These are phyloP conservation scores for Westerdykella ornata DNA, from an alignment of 2,329 filamentous ascomycete species.

Conservation along the genomic window DNA sequence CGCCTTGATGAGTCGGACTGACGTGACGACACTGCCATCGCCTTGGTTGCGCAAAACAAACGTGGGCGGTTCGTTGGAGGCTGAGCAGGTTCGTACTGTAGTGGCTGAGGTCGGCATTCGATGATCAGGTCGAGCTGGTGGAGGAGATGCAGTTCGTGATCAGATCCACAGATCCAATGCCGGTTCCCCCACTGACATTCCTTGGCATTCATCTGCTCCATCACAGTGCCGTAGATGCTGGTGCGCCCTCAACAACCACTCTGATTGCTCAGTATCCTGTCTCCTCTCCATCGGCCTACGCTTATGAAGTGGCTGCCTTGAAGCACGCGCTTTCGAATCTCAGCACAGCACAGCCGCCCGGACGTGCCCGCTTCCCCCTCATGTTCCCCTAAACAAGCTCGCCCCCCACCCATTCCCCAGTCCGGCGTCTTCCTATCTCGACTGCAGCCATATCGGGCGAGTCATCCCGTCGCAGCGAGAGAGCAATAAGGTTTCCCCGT, in stretches of 20 bases:
- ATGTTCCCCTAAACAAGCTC: slow-evolving; percentile 4
- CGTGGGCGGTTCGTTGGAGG: slow-evolving; percentile 30
- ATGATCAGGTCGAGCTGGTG: not conserved
- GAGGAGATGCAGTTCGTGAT: not conserved
- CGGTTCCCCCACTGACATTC: not conserved
- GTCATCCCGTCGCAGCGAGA: slow-evolving; percentile 1
- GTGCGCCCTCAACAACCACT: not conserved
- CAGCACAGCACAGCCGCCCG: slow-evolving; percentile 15
- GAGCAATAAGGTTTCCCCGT: too few species aligned
- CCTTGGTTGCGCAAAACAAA: slow-evolving; percentile 18
- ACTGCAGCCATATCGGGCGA: slow-evolving; percentile 4
- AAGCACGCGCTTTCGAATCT: slow-evolving; percentile 18
- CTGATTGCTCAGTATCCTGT: too few species aligned
- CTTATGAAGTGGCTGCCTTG: slow-evolving; percentile 15
- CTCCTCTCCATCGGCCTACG: not conserved
- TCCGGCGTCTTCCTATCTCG: slow-evolving; percentile 14
- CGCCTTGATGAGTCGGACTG: slow-evolving; percentile 7
- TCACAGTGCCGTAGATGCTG: not conserved
- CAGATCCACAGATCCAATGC: not conserved
- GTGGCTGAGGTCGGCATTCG: not conserved
- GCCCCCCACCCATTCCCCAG: slow-evolving; percentile 8
- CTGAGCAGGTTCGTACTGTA: slow-evolving; percentile 13
- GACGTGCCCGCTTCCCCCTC: slow-evolving; percentile 17
- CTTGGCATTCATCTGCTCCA: not conserved
- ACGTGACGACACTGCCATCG: slow-evolving; percentile 25